A percentile compares a stretch with the other conserved stretches of the same genome.
These are phyloP conservation scores for Russula ochroleuca DNA, from an alignment of 768 basidiomycete genomes.

Conservation along the genomic window DNA sequence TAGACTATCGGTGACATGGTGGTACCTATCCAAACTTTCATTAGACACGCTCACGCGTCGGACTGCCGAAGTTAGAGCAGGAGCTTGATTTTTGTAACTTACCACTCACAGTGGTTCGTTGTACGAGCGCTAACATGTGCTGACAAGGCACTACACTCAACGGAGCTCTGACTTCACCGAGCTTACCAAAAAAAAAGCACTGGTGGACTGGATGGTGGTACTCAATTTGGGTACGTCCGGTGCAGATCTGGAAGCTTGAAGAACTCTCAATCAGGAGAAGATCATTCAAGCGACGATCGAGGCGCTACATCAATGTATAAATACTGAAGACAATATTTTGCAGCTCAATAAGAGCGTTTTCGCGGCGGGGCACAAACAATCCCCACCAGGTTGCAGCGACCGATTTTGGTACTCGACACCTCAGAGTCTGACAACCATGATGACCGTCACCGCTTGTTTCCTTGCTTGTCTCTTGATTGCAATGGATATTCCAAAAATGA, in stretches of 20 bases:
- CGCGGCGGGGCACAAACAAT: no score
- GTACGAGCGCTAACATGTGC: not conserved
- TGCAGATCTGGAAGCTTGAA: not conserved
- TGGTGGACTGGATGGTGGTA: not conserved
- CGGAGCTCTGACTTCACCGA: slow-evolving; percentile 1
- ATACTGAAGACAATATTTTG: no score
- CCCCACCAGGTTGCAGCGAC: no score
- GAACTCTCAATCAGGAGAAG: not conserved
- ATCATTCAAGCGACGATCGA: no score
- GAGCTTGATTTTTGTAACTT: not conserved
- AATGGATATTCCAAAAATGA: no score
- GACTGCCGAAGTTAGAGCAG: not conserved
- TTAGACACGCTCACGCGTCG: not conserved
- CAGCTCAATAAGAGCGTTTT: no score
- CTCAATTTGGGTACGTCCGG: not conserved
- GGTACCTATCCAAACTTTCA: not conserved
- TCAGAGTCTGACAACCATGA: no score
- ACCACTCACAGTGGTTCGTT: not conserved
- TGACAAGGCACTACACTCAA: not conserved
- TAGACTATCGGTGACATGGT: not conserved
- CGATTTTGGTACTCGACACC: no score
- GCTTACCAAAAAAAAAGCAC: not conserved
- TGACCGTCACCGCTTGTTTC: no score
- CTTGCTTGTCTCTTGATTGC: no score
- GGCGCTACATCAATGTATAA: no score